phyloP scores from a whole-genome alignment of 176 grass and related monocot genomes.

The barley (Hordeum vulgare) region MorexV3_pseudomolecules_assembly NC_058518.1:437506333-437506832 shows the following conservation, averaged over 20 bases:
- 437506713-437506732: slow-evolving; percentile 60
- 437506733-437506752: slow-evolving; percentile 64
- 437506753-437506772: slow-evolving; percentile 64
- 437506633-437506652: neutral
- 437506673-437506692: slow-evolving; percentile 12
- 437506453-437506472: slow-evolving; percentile 72
- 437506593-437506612: slow-evolving; percentile 88
- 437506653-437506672: neutral
- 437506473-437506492: slow-evolving; percentile 79
- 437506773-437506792: slow-evolving; percentile 64
- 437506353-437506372: slow-evolving; percentile 69
- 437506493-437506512: slow-evolving; percentile 79
- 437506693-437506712: slow-evolving; percentile 55
- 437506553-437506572: slow-evolving; percentile 94
- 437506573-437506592: slow-evolving; percentile 93
- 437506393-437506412: slow-evolving; percentile 65
- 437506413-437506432: slow-evolving; percentile 75
- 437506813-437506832: slow-evolving; percentile 90
- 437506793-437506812: slow-evolving; percentile 83
- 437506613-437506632: neutral
- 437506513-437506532: slow-evolving; percentile 83
- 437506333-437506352: slow-evolving; percentile 49
- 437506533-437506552: slow-evolving; percentile 61
- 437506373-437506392: slow-evolving; percentile 92
- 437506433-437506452: slow-evolving; percentile 86